These are phyloP conservation scores for Tetratostichococcus sp. DNA, from an alignment of 139 green algal genomes.

Conservation along the genomic window DNA sequence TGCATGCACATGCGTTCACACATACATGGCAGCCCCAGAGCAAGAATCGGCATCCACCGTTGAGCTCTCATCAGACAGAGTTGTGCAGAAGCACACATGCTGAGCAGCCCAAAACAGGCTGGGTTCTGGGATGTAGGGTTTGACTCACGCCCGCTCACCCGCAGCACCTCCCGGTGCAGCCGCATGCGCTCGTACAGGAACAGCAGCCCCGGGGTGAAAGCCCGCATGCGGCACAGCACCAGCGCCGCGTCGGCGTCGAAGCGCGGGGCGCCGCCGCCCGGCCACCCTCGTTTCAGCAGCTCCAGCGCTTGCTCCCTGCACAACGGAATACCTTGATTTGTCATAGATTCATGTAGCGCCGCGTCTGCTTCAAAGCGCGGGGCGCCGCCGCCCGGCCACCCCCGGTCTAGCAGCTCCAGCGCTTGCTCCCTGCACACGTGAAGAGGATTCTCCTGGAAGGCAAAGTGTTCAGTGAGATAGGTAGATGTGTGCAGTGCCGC, in stretches of 20 bases:
- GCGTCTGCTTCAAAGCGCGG: constrained; percentile 79
- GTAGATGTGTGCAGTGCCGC: not conserved
- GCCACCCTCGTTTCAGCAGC: constrained; percentile 82
- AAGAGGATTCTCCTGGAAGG: too few species aligned
- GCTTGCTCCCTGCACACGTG: constrained; percentile 65
- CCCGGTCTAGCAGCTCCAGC: constrained; percentile 72
- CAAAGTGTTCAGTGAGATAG: too few species aligned
- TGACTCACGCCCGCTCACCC: constrained; percentile 29
- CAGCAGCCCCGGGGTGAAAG: constrained; percentile 69
- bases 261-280: constrained; percentile 39
- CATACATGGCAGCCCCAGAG: too few species aligned
- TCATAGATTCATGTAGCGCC: too few species aligned
- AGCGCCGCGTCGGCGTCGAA: constrained; percentile 90
- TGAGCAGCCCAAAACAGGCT: too few species aligned
- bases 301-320: constrained; percentile 65
- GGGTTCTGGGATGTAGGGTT: too few species aligned
- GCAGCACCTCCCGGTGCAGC: constrained; percentile 75
- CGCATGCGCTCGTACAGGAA: constrained; percentile 85
- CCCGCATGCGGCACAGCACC: constrained; percentile 77
- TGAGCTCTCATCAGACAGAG: too few species aligned
- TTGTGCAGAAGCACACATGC: too few species aligned
- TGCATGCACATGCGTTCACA: too few species aligned
- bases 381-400: constrained; percentile 65
- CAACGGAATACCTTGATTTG: too few species aligned
- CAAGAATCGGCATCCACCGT: too few species aligned